Conservation (phyloP, 106 monocot genomes). For the Apostasia shenzhenica region DNA sequence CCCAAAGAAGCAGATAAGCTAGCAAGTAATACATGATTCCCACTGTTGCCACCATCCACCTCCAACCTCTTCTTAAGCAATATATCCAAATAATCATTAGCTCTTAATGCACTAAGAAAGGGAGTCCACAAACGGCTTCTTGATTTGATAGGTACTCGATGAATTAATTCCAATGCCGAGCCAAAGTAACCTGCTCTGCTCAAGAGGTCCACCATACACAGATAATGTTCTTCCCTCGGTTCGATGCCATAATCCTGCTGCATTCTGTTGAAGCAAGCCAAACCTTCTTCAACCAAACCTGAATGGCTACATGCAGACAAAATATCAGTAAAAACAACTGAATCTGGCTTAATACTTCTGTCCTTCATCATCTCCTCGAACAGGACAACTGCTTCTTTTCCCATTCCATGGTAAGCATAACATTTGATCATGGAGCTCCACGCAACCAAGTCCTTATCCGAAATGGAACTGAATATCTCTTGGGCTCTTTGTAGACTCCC, state of each 20-base stretch:
- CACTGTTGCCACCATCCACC: conserved; percentile 2
- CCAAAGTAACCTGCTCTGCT: conserved; percentile 26
- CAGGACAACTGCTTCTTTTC: conserved; percentile 23
- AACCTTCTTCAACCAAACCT: conserved; percentile 34
- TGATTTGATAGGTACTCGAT: conserved; percentile 15
- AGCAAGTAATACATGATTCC: conserved; percentile 27
- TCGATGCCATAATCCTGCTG: conserved; percentile 24
- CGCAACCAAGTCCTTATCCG: conserved; percentile 4
- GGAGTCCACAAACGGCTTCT: conserved; percentile 15
- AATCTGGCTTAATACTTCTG: conserved; percentile 24
- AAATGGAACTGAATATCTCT: conserved; percentile 10
- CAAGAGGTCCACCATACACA: conserved; percentile 43
- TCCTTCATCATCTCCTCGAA: conserved; percentile 28
- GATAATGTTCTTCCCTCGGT: conserved; percentile 29
- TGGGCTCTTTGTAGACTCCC: conserved; percentile 22
- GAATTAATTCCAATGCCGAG: conserved; percentile 15
- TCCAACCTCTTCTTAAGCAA: conserved; percentile 2
- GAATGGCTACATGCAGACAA: conserved; percentile 35
- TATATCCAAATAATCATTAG: conserved; percentile 6
- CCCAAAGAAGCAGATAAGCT: conserved; percentile 24
- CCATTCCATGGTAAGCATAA: conserved; percentile 23
- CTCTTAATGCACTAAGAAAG: conserved; percentile 28
- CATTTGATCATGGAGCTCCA: conserved; percentile 33
- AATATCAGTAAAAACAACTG: conserved; percentile 23
- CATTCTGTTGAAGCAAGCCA: conserved; percentile 30